phyloP scores from a whole-genome alignment of 2,329 filamentous ascomycete species.

The Phialocephala sp. region DNA sequence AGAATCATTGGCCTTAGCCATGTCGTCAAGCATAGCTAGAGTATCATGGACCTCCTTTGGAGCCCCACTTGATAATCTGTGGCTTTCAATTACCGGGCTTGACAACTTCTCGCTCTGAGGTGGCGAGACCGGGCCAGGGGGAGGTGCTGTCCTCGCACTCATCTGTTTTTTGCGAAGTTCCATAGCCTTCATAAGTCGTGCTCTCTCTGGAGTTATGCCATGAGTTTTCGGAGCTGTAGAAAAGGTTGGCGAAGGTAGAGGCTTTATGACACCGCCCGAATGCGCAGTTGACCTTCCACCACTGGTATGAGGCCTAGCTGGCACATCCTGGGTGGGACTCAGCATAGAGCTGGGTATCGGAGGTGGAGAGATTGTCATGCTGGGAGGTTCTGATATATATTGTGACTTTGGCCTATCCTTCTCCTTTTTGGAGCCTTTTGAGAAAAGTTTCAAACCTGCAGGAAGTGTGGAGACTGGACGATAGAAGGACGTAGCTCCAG shows the following conservation, averaged over 20 bases:
- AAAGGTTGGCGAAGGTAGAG: slow-evolving; percentile 33
- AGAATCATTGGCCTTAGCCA: slow-evolving; percentile 54
- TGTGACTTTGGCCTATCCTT: slow-evolving; percentile 50
- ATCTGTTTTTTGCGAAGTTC: slow-evolving; percentile 87
- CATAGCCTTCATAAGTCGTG: slow-evolving; percentile 90
- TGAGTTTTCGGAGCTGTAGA: slow-evolving; percentile 41
- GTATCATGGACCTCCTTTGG: slow-evolving; percentile 36
- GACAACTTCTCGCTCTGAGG: slow-evolving; percentile 16
- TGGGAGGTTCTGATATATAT: slow-evolving; percentile 36
- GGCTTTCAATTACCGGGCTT: slow-evolving; percentile 19
- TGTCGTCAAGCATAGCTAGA: slow-evolving; percentile 38
- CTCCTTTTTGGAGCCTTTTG: slow-evolving; percentile 61
- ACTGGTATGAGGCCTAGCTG: slow-evolving; percentile 40
- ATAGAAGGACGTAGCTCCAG: slow-evolving; percentile 62
- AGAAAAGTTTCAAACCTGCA: slow-evolving; percentile 75
- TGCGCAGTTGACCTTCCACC: slow-evolving; percentile 43
- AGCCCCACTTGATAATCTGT: slow-evolving; percentile 20
- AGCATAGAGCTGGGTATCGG: slow-evolving; percentile 35
- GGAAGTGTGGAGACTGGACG: slow-evolving; percentile 81
- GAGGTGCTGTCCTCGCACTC: slow-evolving; percentile 36
- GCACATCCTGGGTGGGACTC: slow-evolving; percentile 39
- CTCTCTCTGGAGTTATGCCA: slow-evolving; percentile 86
- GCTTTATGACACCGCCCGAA: slow-evolving; percentile 33
- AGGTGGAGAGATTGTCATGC: slow-evolving; percentile 40
- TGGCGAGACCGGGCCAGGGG: slow-evolving; percentile 17